phyloP scores from a whole-genome alignment of 2,329 filamentous ascomycete species.

The Aspergillus aculeatus region DNA sequence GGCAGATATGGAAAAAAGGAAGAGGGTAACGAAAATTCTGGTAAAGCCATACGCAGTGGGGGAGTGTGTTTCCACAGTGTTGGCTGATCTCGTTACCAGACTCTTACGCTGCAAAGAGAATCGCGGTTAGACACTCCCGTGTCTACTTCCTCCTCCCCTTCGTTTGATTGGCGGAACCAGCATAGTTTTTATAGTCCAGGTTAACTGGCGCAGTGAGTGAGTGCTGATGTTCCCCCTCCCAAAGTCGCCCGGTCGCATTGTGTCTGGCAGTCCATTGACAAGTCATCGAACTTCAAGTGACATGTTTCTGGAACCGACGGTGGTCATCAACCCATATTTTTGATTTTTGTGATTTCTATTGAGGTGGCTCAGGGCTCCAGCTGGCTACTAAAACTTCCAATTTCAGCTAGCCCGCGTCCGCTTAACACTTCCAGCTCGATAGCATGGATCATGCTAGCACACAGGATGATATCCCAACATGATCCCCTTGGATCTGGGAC shows the following conservation, averaged over 20 bases:
- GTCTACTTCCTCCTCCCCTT: neutral
- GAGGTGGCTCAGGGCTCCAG: no score
- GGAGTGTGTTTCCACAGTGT: neutral
- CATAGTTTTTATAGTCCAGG: neutral
- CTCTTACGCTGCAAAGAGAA: neutral
- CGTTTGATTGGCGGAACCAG: neutral
- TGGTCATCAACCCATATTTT: no score
- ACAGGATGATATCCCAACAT: no score
- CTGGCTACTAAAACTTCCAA: no score
- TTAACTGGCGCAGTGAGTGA: neutral
- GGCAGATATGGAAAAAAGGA: neutral
- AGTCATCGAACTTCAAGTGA: neutral
- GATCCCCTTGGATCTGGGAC: no score
- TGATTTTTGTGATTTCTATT: no score
- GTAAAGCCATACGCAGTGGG: neutral
- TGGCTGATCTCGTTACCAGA: slow-evolving; percentile 2
- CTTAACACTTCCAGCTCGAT: no score
- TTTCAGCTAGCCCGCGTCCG: no score
- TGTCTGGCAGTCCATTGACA: neutral
- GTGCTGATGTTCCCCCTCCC: neutral
- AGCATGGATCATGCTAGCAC: no score
- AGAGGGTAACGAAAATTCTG: neutral
- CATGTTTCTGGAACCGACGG: neutral
- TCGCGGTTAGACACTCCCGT: neutral
- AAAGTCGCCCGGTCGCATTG: neutral